Percentiles rank a stretch among this genome's conserved stretches.
Evolutionary conservation across 441 rosid species (phyloP).

Genomic region (Rhodomyrtus psidioides): DNA sequence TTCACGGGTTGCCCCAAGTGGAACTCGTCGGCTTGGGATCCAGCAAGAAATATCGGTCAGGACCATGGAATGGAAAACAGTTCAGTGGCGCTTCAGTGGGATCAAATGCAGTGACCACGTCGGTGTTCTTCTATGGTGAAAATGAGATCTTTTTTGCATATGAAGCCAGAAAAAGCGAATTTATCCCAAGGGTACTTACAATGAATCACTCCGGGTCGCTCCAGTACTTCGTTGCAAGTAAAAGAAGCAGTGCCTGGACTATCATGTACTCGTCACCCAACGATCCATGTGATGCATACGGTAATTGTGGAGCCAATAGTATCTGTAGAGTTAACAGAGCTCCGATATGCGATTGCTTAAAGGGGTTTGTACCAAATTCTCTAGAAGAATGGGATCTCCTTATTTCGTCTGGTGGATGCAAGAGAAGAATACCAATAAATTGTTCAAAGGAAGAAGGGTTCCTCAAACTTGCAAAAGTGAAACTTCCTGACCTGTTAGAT

Average conservation of each 20-base stretch:
- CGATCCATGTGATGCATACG: not conserved
- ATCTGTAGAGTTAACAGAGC: not conserved
- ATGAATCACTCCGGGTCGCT: not conserved
- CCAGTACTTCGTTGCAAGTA: not conserved
- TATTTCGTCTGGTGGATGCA: not conserved
- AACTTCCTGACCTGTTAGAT: not conserved
- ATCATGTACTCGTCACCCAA: not conserved
- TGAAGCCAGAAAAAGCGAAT: not conserved
- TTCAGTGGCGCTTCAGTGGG: not conserved
- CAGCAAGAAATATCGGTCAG: not conserved
- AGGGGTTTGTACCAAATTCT: not conserved
- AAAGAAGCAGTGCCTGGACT: not conserved
- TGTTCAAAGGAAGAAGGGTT: not conserved
- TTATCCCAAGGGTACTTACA: fast-evolving
- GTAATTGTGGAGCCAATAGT: not conserved
- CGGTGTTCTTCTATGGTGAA: not conserved
- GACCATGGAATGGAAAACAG: not conserved
- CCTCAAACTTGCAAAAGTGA: not conserved
- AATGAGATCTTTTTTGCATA: not conserved
- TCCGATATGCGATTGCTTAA: not conserved
- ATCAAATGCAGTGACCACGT: fast-evolving
- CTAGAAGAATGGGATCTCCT: not conserved
- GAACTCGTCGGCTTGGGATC: not conserved
- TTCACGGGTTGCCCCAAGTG: not conserved
- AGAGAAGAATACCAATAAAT: not conserved